Percentiles rank a stretch among this genome's conserved stretches.
phyloP scores from a whole-genome alignment of 768 basidiomycete species.

The Ramaria sp. region DNA sequence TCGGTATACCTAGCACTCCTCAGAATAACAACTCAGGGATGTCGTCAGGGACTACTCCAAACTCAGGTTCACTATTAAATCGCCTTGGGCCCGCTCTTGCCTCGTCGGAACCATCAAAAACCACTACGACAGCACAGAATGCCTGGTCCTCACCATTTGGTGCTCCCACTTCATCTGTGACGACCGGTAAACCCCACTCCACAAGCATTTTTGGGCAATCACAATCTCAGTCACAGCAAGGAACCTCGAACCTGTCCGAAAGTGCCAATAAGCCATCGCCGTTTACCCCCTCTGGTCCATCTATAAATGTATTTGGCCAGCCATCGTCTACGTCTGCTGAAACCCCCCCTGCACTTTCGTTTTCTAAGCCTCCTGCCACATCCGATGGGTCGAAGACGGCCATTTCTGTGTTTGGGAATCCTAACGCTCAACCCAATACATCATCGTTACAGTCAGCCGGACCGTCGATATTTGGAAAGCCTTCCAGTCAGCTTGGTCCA shows the following conservation, averaged over 20 bases:
- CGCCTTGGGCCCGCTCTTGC: neutral
- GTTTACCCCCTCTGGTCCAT: neutral
- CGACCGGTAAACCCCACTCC: neutral
- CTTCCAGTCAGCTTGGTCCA: neutral
- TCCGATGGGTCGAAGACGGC: neutral
- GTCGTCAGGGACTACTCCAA: neutral
- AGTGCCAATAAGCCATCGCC: neutral
- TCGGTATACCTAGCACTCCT: neutral
- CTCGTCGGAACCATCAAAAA: neutral
- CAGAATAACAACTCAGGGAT: neutral
- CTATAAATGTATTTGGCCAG: constrained; percentile 5
- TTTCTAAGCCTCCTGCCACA: neutral
- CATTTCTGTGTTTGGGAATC: neutral
- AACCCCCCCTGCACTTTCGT: neutral
- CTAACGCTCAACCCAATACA: neutral
- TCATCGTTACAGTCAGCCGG: neutral
- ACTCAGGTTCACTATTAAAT: neutral
- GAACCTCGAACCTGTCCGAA: neutral
- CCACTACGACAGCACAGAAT: neutral
- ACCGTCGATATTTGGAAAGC: neutral
- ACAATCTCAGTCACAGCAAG: neutral
- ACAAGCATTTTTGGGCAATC: neutral
- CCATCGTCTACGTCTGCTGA: neutral
- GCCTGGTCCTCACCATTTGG: neutral
- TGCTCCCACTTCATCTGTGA: neutral